These are phyloP conservation scores for Neurospora tetraspora DNA, from an alignment of 495 filamentous ascomycete species.

Conservation along the genomic window DNA sequence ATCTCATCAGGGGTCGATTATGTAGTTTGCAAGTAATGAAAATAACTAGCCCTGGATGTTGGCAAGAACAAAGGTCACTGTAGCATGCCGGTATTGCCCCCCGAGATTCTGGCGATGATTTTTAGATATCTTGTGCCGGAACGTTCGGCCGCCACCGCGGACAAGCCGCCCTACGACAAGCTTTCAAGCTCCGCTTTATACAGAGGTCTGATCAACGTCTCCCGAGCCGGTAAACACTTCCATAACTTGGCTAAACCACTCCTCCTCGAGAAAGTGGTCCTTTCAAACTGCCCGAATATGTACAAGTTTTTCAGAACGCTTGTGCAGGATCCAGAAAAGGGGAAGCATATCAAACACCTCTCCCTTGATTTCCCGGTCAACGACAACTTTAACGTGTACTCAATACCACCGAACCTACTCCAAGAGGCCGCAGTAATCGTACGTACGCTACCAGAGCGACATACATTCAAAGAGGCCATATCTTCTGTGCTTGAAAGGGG, in stretches of 20 bases:
- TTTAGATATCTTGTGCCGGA: background rate
- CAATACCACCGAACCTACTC: too few relatives aligned
- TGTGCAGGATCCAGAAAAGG: background rate
- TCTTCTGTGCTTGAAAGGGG: too few relatives aligned
- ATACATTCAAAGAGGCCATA: too few relatives aligned
- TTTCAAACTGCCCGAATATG: background rate
- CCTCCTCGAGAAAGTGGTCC: background rate
- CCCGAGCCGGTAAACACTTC: background rate
- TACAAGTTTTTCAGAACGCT: background rate
- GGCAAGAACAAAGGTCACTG: too few relatives aligned
- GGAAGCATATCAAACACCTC: background rate
- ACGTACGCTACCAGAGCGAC: too few relatives aligned
- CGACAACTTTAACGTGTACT: too few relatives aligned
- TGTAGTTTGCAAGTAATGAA: too few relatives aligned
- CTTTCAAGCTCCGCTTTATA: background rate
- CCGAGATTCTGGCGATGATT: background rate
- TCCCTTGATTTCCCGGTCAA: background rate
- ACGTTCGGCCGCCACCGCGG: background rate
- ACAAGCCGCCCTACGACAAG: background rate
- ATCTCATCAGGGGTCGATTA: too few relatives aligned
- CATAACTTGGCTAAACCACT: background rate
- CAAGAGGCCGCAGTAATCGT: too few relatives aligned
- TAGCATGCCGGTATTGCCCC: background rate
- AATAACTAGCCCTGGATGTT: too few relatives aligned
- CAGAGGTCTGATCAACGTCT: background rate